Base-by-base conservation (phyloP, 495 filamentous ascomycete species). In the Penicillium lividum region DNA sequence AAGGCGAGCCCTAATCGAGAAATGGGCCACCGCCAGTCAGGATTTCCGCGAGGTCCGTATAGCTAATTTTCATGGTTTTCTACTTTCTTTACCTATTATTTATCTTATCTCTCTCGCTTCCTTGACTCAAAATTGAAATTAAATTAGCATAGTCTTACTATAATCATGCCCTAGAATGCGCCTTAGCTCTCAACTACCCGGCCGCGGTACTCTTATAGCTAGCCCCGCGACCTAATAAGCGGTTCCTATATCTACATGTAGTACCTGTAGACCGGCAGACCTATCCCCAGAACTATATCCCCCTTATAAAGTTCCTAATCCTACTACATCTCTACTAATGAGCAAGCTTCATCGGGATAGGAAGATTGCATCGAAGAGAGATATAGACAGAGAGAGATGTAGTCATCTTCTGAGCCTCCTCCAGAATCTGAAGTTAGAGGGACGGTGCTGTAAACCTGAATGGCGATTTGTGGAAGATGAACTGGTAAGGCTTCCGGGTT, bases 1-100 rank as follows among this genome's bases (percentile, higher is more conserved):
- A 46, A 47, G 58, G 48, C 58, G 53, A 42, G 34, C 54, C 54
- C 49, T 61, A 22, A 43, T 61, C 16, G 59, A 61, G 54, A 56
- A 50, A 57, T 61, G 49, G 59, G 59, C 59, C 36, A 57, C 59
- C 9, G 54, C 54, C 47, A 57, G 48, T 31, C 59, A 61, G 40
- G 59, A 61, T 28, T 61, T 61, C 59, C 59, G 59, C 45, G 59
- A 61, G 54, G 59, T 61, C 29, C 31, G 57, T 59, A 50, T 31
- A 49, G 31, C 43, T 28, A 55, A 48, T 55, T 10, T 33, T 47
- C 27, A 55, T 16, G 13, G 13, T 44, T 22, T 51, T 27, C n/a
- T 13, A 5, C 34, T 38, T 13, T 38, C 11, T 38, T 15, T 15
- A 47, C 11, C 4, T 47, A 1, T 1, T 16, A 47, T 47, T 15